These are phyloP conservation scores for Vigna nakashimae DNA, from an alignment of 306 rosid species.

Conservation along the genomic window DNA sequence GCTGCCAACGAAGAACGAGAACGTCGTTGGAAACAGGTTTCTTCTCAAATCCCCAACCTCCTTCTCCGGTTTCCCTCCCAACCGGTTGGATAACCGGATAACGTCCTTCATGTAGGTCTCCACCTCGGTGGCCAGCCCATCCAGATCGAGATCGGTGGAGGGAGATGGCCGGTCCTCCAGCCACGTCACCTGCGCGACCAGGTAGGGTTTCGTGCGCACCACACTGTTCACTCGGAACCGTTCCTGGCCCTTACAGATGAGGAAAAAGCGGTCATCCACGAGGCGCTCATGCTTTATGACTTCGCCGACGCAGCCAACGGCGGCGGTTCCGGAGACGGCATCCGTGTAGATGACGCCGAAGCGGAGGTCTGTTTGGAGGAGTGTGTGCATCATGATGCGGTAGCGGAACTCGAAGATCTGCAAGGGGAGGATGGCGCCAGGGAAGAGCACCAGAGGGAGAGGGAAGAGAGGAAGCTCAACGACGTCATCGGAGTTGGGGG, in stretches of 20 bases:
- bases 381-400: constrained; percentile 99
- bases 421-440: constrained; percentile 91
- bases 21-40: constrained; percentile 92
- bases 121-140: constrained; percentile 74
- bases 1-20: constrained; percentile 95
- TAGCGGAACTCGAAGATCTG: constrained; percentile 99
- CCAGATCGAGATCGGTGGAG: constrained; percentile 72
- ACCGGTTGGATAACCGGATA: constrained; percentile 83
- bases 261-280: constrained; percentile 92
- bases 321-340: constrained; percentile 78
- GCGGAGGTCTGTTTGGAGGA: constrained; percentile 95
- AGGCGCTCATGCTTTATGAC: constrained; percentile 97
- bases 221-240: constrained; percentile 79
- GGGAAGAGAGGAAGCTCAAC: constrained; percentile 96
- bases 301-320: constrained; percentile 96
- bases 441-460: constrained; percentile 88
- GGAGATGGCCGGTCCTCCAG: constrained; percentile 91
- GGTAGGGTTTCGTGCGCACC: constrained; percentile 88
- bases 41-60: constrained; percentile 89
- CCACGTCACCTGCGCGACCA: constrained; percentile 90
- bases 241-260: constrained; percentile 96
- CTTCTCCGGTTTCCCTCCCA: constrained; percentile 94
- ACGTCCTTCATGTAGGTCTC: constrained; percentile 93
- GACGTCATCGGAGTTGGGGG: constrained; percentile 75
- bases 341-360: constrained; percentile 91